Evolutionary conservation across 495 filamentous ascomycete genomes (phyloP).

Genomic region (Hypomontagnella monticulosa): DNA sequence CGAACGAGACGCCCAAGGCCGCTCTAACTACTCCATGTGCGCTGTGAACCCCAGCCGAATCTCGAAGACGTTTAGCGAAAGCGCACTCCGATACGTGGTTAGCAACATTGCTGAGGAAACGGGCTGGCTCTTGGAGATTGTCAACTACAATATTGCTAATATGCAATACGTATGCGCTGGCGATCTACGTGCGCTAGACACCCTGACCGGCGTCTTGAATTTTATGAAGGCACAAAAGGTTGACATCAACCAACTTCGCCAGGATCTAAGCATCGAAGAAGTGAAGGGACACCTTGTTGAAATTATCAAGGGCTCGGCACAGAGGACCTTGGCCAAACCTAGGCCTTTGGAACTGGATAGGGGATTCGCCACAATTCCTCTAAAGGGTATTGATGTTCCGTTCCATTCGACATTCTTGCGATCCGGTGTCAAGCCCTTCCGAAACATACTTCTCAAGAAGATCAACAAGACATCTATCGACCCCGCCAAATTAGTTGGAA

Average conservation of each 20-base stretch:
- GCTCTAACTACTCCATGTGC: conserved; percentile 98
- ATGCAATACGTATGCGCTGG: conserved; percentile 98
- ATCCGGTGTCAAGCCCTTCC: conserved; percentile 97
- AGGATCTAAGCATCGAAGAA: conserved; percentile 75
- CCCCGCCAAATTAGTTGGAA: conserved; percentile 92
- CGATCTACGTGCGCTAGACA: conserved; percentile 95
- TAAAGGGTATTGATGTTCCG: conserved; percentile 96
- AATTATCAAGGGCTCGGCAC: conserved; percentile 85
- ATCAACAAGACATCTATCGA: conserved; percentile 99
- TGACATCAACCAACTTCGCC: conserved; percentile 91
- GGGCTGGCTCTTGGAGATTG: conserved; percentile 94
- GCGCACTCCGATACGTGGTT: conserved; percentile 93
- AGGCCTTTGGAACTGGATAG: conserved; percentile 87
- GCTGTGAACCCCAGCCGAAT: conserved; percentile 98
- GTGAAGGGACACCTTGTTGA: conserved; percentile 85
- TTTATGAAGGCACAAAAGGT: conserved; percentile 95
- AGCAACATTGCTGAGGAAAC: conserved; percentile 92
- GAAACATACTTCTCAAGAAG: conserved; percentile 97
- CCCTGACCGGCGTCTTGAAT: conserved; percentile 90
- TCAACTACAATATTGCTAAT: conserved; percentile 99
- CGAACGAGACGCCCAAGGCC: conserved; percentile 90
- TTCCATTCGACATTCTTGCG: conserved; percentile 99
- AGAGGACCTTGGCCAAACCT: conserved; percentile 87
- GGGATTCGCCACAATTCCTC: conserved; percentile 95
- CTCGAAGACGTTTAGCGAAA: conserved; percentile 96